phyloP scores from a whole-genome alignment of 2,329 filamentous ascomycete species.

The Fusarium sterilihyphosum region DNA sequence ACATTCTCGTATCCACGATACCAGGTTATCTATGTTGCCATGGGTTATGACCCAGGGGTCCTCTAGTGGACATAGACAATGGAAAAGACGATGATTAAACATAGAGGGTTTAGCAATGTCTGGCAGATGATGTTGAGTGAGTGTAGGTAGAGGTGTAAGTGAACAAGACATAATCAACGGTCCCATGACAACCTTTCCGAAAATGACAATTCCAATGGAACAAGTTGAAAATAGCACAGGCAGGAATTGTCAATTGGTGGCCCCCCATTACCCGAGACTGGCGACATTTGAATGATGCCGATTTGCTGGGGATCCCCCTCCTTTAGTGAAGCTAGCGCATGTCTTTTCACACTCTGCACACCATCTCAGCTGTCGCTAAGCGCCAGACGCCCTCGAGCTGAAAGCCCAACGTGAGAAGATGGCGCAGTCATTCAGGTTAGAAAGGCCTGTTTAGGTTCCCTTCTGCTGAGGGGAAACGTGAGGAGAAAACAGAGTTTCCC shows the following conservation, averaged over 20 bases:
- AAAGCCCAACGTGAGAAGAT: conserved; percentile 1
- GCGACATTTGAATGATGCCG: conserved; percentile 13
- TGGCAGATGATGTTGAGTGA: neutral
- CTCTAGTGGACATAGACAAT: neutral
- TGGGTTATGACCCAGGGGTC: conserved; percentile 14
- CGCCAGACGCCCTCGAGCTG: conserved; percentile 27
- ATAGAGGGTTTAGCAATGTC: neutral
- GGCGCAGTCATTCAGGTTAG: neutral
- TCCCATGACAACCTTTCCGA: neutral
- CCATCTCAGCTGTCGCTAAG: conserved; percentile 37
- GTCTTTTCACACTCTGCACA: conserved; percentile 27
- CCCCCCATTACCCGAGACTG: conserved; percentile 3
- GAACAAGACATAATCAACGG: neutral
- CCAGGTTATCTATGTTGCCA: conserved; percentile 11
- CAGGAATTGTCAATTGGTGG: neutral
- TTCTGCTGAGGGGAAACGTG: conserved; percentile 17
- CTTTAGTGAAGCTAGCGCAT: conserved; percentile 18
- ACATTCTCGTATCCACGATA: conserved; percentile 31
- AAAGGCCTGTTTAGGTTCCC: neutral
- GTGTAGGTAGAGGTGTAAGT: neutral
- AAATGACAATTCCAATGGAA: neutral
- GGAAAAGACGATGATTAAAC: neutral
- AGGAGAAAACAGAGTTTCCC: conserved; percentile 24
- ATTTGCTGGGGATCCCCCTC: conserved; percentile 28
- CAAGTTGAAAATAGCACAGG: neutral